phyloP scores from a whole-genome alignment of 352 stramenopile genomes.

The Blastocystis sp. region DNA sequence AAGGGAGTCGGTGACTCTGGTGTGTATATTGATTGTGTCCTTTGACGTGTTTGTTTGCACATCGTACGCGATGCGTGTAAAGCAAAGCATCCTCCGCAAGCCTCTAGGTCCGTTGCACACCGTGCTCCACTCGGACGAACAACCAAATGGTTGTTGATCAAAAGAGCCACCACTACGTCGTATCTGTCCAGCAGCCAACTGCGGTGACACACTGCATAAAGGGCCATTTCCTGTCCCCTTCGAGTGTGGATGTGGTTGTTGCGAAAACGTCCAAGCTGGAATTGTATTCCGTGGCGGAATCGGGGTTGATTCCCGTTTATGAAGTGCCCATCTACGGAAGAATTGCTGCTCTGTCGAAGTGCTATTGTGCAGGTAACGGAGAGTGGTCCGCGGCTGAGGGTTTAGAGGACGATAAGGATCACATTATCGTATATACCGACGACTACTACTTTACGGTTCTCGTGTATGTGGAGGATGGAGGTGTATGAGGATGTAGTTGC shows the following conservation, averaged over 20 bases:
- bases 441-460: slow-evolving; percentile 33
- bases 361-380: not conserved
- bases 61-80: too few species aligned
- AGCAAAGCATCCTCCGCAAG: too few species aligned
- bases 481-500: not conserved
- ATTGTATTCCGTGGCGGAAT: slow-evolving; percentile 32
- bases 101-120: too few species aligned
- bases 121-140: too few species aligned
- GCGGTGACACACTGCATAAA: slow-evolving; percentile 46
- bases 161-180: slow-evolving; percentile 42
- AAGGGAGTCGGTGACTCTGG: not conserved
- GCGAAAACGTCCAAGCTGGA: slow-evolving; percentile 46
- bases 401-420: not conserved
- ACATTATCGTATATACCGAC: slow-evolving; percentile 33
- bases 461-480: not conserved
- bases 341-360: slow-evolving; percentile 31
- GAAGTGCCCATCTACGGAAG: slow-evolving; percentile 52
- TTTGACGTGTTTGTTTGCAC: not conserved
- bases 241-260: slow-evolving; percentile 38
- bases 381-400: too few species aligned
- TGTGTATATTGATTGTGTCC: not conserved
- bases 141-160: too few species aligned
- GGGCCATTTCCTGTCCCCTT: slow-evolving; percentile 30
- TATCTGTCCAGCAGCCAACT: slow-evolving; percentile 31
- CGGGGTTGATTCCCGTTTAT: slow-evolving; percentile 29